phyloP scores from a whole-genome alignment of 2,329 filamentous ascomycete genomes.

The Chalara sp. region DNA sequence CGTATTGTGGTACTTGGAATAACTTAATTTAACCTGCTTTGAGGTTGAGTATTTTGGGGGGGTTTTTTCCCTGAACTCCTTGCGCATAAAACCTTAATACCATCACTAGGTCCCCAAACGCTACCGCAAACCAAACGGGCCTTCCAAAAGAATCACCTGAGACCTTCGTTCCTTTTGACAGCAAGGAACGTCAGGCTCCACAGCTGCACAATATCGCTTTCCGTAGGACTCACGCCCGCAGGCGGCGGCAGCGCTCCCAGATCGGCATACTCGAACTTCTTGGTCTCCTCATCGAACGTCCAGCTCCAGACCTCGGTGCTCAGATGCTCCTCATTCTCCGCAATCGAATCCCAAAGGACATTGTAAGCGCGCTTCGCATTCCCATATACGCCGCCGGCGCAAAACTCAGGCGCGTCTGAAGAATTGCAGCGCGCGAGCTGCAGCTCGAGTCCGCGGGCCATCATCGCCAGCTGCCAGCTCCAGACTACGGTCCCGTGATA shows the following conservation, averaged over 20 bases:
- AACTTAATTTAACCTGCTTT: no score
- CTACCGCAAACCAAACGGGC: no score
- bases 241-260: constrained; percentile 44
- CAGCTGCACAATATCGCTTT: constrained; percentile 48
- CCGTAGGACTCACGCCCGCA: constrained; percentile 34
- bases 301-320: constrained; percentile 58
- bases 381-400: constrained; percentile 36
- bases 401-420: constrained; percentile 39
- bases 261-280: constrained; percentile 39
- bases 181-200: constrained; percentile 54
- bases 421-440: constrained; percentile 46
- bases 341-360: constrained; percentile 53
- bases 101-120: no score
- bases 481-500: constrained; percentile 61
- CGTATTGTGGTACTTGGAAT: no score
- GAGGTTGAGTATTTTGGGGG: no score
- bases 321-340: constrained; percentile 44
- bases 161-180: constrained; percentile 31
- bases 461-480: constrained; percentile 59
- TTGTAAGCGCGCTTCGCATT: constrained; percentile 49
- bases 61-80: no score
- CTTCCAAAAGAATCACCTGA: background rate
- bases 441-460: constrained; percentile 51
- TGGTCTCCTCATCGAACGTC: constrained; percentile 34
- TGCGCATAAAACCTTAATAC: no score